Percentiles rank a stretch among this genome's conserved stretches.
Conservation (phyloP, 768 basidiomycete species). For the Lentinula detonsa region DNA sequence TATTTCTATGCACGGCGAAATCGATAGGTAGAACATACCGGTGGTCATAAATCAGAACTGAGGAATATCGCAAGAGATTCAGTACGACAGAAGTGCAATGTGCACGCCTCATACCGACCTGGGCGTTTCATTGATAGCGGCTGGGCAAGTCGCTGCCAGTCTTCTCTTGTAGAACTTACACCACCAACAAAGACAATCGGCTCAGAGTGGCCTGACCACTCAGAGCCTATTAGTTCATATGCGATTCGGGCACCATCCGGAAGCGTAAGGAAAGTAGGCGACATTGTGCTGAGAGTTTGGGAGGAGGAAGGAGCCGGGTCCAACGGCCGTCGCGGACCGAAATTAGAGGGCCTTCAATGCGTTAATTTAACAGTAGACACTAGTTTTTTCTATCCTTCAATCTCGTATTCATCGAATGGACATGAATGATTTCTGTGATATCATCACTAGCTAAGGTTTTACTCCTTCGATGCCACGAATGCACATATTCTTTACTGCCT, state of each 20-base stretch:
- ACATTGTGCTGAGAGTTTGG: not conserved
- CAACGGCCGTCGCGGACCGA: too few species aligned
- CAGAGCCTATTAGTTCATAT: slow-evolving; percentile 36
- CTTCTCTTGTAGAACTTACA: slow-evolving; percentile 30
- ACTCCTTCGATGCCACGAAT: too few species aligned
- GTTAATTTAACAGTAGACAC: too few species aligned
- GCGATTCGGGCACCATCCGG: slow-evolving; percentile 37
- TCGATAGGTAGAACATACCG: slow-evolving; percentile 13
- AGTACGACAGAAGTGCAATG: too few species aligned
- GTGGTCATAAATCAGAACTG: slow-evolving; percentile 42
- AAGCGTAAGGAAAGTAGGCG: slow-evolving; percentile 20
- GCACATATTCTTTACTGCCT: slow-evolving; percentile 6
- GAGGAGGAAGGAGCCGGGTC: too few species aligned
- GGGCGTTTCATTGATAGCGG: slow-evolving; percentile 29
- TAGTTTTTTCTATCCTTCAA: too few species aligned
- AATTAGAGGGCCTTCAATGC: too few species aligned
- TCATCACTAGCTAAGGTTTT: too few species aligned
- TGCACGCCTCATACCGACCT: slow-evolving; percentile 20
- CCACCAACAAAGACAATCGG: slow-evolving; percentile 40
- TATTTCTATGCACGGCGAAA: too few species aligned
- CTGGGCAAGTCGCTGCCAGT: slow-evolving; percentile 30
- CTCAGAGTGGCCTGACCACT: slow-evolving; percentile 20
- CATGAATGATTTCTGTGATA: too few species aligned
- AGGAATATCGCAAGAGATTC: too few species aligned
- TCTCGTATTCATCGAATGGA: too few species aligned